Conservation (phyloP, 352 stramenopile genomes). For the Phytophthora kernoviae region DNA sequence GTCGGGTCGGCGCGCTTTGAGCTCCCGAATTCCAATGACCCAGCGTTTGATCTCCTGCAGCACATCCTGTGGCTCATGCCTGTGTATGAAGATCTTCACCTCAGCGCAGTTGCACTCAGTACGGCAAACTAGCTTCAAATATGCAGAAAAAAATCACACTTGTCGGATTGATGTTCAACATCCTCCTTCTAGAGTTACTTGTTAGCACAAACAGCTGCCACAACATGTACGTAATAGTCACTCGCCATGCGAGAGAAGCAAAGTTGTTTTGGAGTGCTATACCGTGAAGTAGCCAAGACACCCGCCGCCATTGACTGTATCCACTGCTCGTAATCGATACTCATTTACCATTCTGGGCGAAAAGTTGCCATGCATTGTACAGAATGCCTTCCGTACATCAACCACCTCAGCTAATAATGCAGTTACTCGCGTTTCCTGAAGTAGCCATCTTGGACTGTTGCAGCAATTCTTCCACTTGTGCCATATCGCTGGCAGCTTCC, state of each 20-base stretch:
- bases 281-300: too few relatives aligned
- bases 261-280: too few relatives aligned
- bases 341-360: too few relatives aligned
- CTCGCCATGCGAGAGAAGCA: too few relatives aligned
- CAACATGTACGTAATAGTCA: too few relatives aligned
- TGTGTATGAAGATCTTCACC: slow-evolving; percentile 67
- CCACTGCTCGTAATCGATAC: too few relatives aligned
- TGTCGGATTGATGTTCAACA: too few relatives aligned
- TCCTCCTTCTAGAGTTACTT: too few relatives aligned
- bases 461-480: slow-evolving; percentile 71
- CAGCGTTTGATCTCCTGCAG: slow-evolving; percentile 54
- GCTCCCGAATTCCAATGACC: slow-evolving; percentile 26
- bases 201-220: too few relatives aligned
- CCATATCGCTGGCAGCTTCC: slow-evolving; percentile 53
- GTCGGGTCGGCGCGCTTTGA: slow-evolving; percentile 48
- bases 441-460: slow-evolving; percentile 67
- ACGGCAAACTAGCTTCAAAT: slow-evolving; percentile 10
- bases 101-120: slow-evolving; percentile 25
- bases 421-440: slow-evolving; percentile 46
- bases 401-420: slow-evolving; percentile 59
- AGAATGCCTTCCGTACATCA: background rate
- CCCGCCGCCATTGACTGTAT: too few relatives aligned
- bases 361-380: background rate
- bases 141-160: too few relatives aligned
- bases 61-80: slow-evolving; percentile 58